Percentiles rank a stretch among this genome's conserved stretches.
Evolutionary conservation across 371 early-diverging fungal species (phyloP).

Genomic region (Lichtheimia ramosa): DNA sequence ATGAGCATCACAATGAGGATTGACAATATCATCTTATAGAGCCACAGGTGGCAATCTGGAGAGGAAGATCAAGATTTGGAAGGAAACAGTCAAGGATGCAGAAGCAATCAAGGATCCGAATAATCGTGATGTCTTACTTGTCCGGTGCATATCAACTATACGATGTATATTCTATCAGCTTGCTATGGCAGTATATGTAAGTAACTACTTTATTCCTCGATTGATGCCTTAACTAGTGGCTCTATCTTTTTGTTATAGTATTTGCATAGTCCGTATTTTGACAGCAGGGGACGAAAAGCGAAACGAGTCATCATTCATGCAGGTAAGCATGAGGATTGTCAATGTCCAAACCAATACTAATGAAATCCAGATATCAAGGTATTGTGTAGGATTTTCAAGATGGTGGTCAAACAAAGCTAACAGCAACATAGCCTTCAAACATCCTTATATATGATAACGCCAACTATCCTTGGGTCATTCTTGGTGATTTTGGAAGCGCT

Average conservation of each 20-base stretch:
- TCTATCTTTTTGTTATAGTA: neutral
- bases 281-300: neutral
- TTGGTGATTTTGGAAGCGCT: slow-evolving; percentile 9
- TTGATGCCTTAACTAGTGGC: neutral
- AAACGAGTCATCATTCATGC: slow-evolving; percentile 1
- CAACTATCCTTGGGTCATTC: neutral
- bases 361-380: slow-evolving; percentile 10
- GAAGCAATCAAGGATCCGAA: too few relatives aligned
- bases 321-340: neutral
- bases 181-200: slow-evolving; percentile 1
- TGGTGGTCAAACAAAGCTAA: neutral
- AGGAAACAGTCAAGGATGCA: neutral
- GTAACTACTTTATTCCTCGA: neutral
- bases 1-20: neutral
- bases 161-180: slow-evolving; percentile 6
- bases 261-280: neutral
- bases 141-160: neutral
- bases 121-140: too few relatives aligned
- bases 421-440: neutral
- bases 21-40: neutral
- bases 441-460: slow-evolving; percentile 1
- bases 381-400: neutral
- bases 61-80: neutral
- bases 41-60: neutral
- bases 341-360: neutral